These are phyloP conservation scores for Cladophialophora exuberans DNA, from an alignment of 2,329 filamentous ascomycete genomes.

Conservation along the genomic window DNA sequence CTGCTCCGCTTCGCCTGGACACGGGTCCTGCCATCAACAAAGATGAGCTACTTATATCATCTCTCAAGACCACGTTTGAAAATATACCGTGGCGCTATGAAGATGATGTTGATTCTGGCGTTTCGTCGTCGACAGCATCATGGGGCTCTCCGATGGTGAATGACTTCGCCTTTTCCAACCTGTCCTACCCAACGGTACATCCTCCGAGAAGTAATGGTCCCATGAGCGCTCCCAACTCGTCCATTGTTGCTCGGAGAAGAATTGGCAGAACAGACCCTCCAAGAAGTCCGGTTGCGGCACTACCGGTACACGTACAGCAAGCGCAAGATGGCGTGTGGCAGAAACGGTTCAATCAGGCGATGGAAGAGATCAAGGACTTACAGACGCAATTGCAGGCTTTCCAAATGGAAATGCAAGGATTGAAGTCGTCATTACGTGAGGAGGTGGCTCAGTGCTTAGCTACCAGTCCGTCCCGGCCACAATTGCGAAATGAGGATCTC, in stretches of 20 bases:
- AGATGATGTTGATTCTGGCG: conserved; percentile 26
- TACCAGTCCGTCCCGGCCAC: too few species aligned
- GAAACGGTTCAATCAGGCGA: conserved; percentile 25
- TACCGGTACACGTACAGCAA: conserved; percentile 16
- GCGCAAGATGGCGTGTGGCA: conserved; percentile 20
- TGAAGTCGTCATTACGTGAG: neutral
- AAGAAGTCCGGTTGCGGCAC: conserved; percentile 10
- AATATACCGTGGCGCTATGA: conserved; percentile 25
- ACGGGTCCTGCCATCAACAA: conserved; percentile 16
- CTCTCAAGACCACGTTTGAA: conserved; percentile 23
- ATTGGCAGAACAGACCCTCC: neutral
- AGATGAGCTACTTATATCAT: conserved; percentile 20
- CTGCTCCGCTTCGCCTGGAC: conserved; percentile 16
- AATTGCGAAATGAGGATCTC: neutral
- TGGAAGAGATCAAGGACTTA: conserved; percentile 28
- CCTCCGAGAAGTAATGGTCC: conserved; percentile 12
- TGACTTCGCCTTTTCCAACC: conserved; percentile 19
- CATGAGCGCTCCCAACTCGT: conserved; percentile 4
- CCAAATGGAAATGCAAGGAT: conserved; percentile 12
- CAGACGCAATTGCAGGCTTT: conserved; percentile 23
- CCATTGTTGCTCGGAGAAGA: conserved; percentile 10
- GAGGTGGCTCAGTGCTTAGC: neutral
- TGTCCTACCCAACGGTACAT: conserved; percentile 19
- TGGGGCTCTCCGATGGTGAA: conserved; percentile 26
- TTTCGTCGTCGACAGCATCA: conserved; percentile 24